Percentiles rank a stretch among this genome's conserved stretches.
These are phyloP conservation scores for Clarireedia hainanense DNA, from an alignment of 2,329 filamentous ascomycete species.

Conservation along the genomic window DNA sequence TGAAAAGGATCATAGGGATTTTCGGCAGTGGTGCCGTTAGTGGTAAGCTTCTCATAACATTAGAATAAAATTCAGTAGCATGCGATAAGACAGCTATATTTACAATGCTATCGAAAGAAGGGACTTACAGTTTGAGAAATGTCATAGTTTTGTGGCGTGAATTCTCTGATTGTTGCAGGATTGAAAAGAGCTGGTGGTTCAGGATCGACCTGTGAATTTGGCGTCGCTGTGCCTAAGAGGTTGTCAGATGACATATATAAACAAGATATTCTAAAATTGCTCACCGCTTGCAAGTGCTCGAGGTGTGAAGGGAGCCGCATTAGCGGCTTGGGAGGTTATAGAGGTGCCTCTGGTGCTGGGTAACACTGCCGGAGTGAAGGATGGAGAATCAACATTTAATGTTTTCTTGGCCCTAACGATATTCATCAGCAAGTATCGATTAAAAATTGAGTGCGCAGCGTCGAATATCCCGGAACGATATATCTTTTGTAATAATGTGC, in stretches of 20 bases:
- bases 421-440: neutral
- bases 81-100: too few species aligned
- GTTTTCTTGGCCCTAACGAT: constrained; percentile 56
- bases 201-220: constrained; percentile 22
- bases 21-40: constrained; percentile 44
- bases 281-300: constrained; percentile 41
- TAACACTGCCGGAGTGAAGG: constrained; percentile 69
- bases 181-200: constrained; percentile 43
- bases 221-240: constrained; percentile 28
- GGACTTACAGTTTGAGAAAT: constrained; percentile 38
- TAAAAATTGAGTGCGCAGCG: too few species aligned
- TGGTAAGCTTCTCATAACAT: constrained; percentile 27
- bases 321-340: constrained; percentile 86
- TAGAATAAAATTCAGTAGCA: constrained; percentile 8
- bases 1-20: constrained; percentile 58
- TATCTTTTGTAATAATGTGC: too few species aligned
- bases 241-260: neutral
- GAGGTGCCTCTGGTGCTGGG: constrained; percentile 50
- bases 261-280: neutral
- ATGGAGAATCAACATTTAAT: constrained; percentile 91
- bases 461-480: too few species aligned
- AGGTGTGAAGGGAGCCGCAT: constrained; percentile 77
- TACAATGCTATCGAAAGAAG: too few species aligned
- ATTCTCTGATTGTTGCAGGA: constrained; percentile 49
- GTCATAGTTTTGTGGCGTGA: constrained; percentile 50